Base-by-base conservation (phyloP, 805 yeast genomes). In the Suhomyces vadensis region DNA sequence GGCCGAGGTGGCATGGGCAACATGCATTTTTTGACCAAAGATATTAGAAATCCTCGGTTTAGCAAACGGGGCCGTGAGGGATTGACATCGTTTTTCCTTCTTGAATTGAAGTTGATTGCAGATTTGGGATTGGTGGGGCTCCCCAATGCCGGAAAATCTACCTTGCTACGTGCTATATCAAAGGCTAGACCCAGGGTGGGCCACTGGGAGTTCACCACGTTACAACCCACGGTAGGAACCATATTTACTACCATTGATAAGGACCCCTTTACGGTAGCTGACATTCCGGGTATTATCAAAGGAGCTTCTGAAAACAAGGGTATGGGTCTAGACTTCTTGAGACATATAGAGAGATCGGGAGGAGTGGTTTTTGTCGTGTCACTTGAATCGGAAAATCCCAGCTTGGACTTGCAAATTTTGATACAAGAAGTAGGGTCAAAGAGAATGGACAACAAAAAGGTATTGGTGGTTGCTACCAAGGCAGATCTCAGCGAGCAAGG, bases 81-180 rank as follows among this genome's bases (percentile, higher is more conserved):
- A 0, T 51, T 89, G 2, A 82, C 80, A 27, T 77, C 79, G 14
- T 70, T 73, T 44, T 89, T 94, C 50, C 65, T 88, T 44, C 79
- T 94, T 51, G 99, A 94, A 65, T 69, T 94, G 51, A 90, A 89
- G 60, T 73, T 90, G 29, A 74, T 94, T 44, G 99, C 99, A 0
- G 98, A 94, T 63, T 67, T 92, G 46, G 99, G 98, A 0, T 69
- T 94, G 5, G 96, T 94, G 17, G 99, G 99, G 0, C 71, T 94
- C 14, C 99, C 99, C 1, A 94, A 94, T 64, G 97, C 98, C 3
- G 99, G 99, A 1, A 94, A 94, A 60, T 88, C 96, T 3, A 89
- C 97, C 0, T 72, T 94, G 23, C 66, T 94, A 36, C 71, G 95
- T 43, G 90, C 95, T 7, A 88, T 94, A 11, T 87, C 97, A 0